Evolutionary conservation across 2,329 filamentous ascomycete species (phyloP), one percentile per base, ranked within the genome.

Genomic region (Davidsoniella virescens): DNA sequence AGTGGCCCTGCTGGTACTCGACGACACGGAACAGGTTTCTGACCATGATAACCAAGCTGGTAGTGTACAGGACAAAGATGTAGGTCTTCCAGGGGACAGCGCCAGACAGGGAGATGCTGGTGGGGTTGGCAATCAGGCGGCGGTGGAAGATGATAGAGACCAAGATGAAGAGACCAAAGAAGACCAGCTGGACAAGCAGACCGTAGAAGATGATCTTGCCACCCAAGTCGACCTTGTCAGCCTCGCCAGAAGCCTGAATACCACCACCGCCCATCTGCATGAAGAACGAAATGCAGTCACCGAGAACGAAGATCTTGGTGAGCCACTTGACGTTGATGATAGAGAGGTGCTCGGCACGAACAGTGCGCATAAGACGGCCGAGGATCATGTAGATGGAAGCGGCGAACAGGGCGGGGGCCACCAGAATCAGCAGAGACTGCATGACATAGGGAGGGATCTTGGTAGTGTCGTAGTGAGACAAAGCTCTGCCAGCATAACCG

Each of bases 251-350:
- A 25, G 48, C 12, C 3, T 41, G 38, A 44, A 54, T 51, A 1
- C 66, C 66, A 12, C 62, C 66, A 14, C 70, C 71, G 25, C 61
- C 62, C 12, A 63, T 63, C 58, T 78, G 75, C 2, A 76, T 59
- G 2, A 69, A 29, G 57, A 79, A 72, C 2, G 69, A 71, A 5
- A 75, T 45, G 3, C 77, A 58, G 55, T 79, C 75, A 33, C 73
- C 72, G 5, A 59, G 47, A 3, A 80, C 73, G 53, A 79, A 79
- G 36, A 71, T 63, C 49, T 67, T 71, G 2, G 74, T 77, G 5
- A 78, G 59, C 65, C 68, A 70, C 6, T 53, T 54, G 16, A 60
- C 55, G 5, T 54, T 59, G 17, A 68, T 59, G 29, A 66, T 46
- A 1, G 63, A 63, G 49, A 60, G 60, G 0, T 55, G 47, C 49